These are phyloP conservation scores for Pelargonium fulgidum DNA, from an alignment of 441 rosid genomes.

Conservation along the genomic window DNA sequence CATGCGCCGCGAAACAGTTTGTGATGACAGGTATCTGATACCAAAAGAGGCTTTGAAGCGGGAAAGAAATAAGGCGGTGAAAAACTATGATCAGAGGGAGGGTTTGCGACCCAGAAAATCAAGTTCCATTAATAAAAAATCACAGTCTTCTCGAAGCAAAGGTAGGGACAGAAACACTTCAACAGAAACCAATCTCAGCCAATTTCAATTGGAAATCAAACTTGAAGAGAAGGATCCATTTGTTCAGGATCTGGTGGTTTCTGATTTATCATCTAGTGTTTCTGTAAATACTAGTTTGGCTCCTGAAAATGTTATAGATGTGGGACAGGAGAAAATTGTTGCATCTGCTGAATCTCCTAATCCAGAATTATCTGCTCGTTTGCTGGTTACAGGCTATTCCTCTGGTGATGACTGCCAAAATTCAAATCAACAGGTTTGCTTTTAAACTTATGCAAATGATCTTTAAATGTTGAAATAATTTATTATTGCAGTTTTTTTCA, in stretches of 20 bases:
- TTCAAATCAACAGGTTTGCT: conserved; percentile 35
- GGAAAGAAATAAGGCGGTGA: conserved; percentile 40
- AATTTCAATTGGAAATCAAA: conserved; percentile 27
- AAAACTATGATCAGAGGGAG: conserved; percentile 33
- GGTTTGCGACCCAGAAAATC: conserved; percentile 35
- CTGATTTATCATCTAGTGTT: conserved; percentile 28
- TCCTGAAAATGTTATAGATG: conserved; percentile 32
- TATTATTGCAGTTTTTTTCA: neutral
- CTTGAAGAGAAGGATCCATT: conserved; percentile 25
- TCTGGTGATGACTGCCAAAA: conserved; percentile 21
- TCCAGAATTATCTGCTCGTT: conserved; percentile 33
- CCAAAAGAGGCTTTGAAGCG: conserved; percentile 38
- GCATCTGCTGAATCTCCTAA: conserved; percentile 26
- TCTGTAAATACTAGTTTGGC: conserved; percentile 31
- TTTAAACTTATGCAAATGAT: conserved; percentile 14
- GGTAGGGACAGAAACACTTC: conserved; percentile 36
- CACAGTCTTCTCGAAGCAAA: conserved; percentile 26
- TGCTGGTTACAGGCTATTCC: conserved; percentile 20
- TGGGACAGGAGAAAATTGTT: conserved; percentile 31
- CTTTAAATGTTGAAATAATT: neutral
- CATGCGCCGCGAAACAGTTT: conserved; percentile 26
- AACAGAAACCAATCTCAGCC: conserved; percentile 34
- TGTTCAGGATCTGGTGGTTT: conserved; percentile 33
- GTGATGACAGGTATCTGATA: conserved; percentile 37
- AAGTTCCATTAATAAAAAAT: conserved; percentile 32